Percentiles rank a stretch among this genome's conserved stretches.
These are phyloP conservation scores for Eimeria praecox DNA, from an alignment of 169 alveolate genomes.

Conservation along the genomic window DNA sequence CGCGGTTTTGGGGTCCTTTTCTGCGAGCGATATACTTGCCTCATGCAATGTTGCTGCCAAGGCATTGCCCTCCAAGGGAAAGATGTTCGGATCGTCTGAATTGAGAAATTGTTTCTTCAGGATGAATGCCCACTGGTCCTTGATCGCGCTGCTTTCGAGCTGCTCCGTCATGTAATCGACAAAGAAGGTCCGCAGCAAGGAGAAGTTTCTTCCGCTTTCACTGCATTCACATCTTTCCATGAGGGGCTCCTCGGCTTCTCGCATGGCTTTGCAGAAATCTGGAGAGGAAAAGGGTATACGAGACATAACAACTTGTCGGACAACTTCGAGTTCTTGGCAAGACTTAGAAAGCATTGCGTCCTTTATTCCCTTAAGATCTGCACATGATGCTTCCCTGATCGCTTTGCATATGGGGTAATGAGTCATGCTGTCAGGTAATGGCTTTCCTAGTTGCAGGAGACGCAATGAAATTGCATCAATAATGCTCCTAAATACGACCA, in stretches of 20 bases:
- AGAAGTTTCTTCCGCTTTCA: background rate
- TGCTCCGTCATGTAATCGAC: background rate
- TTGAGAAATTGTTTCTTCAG: background rate
- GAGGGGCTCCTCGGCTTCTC: slow-evolving; percentile 13
- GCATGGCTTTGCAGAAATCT: background rate
- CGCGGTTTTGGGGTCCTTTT: background rate
- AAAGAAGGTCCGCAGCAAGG: background rate
- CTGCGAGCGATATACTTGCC: background rate
- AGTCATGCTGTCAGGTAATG: background rate
- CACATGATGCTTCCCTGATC: background rate
- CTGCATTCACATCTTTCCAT: slow-evolving; percentile 19
- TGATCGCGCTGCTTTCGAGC: slow-evolving; percentile 1
- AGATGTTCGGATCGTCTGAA: background rate
- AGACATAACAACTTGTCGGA: background rate
- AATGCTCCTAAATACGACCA: background rate
- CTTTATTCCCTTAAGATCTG: background rate
- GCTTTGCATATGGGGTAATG: slow-evolving; percentile 34
- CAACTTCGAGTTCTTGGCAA: background rate
- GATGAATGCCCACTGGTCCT: slow-evolving; percentile 7
- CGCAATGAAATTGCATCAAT: background rate
- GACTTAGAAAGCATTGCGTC: background rate
- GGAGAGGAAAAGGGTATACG: background rate
- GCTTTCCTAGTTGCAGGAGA: background rate
- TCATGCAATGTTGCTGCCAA: slow-evolving; percentile 5
- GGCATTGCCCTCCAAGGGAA: background rate